Conservation (phyloP, 768 basidiomycete species). For the Suillus subluteus region DNA sequence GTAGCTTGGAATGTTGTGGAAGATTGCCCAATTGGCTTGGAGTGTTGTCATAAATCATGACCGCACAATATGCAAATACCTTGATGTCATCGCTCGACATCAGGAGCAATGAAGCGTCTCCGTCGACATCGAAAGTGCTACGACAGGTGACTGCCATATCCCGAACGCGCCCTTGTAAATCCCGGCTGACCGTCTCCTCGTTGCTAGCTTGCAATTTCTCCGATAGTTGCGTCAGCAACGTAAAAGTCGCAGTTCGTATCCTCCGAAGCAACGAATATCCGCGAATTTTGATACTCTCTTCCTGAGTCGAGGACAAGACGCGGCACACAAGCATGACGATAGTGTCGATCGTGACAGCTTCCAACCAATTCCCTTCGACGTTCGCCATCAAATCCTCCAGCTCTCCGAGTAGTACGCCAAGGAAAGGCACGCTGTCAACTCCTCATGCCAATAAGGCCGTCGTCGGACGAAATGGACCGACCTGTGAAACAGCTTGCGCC, state of each 20-base stretch:
- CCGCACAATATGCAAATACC: slow-evolving; percentile 24
- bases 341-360: slow-evolving; percentile 35
- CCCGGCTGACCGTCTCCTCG: slow-evolving; percentile 10
- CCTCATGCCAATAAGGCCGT: slow-evolving; percentile 43
- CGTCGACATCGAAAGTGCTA: slow-evolving; percentile 33
- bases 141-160: slow-evolving; percentile 45
- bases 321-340: slow-evolving; percentile 40
- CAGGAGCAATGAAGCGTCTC: slow-evolving; percentile 20
- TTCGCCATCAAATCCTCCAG: slow-evolving; percentile 37
- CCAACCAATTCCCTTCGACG: slow-evolving; percentile 47
- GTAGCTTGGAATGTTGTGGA: slow-evolving; percentile 14
- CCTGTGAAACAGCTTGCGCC: slow-evolving; percentile 48
- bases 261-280: slow-evolving; percentile 33
- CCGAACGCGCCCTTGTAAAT: slow-evolving; percentile 30
- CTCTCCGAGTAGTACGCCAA: slow-evolving; percentile 39
- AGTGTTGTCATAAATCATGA: slow-evolving; percentile 32
- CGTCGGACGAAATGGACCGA: slow-evolving; percentile 33
- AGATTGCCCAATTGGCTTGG: slow-evolving; percentile 18
- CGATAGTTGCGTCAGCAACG: slow-evolving; percentile 42
- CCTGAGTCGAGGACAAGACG: slow-evolving; percentile 33
- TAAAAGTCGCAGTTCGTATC: slow-evolving; percentile 35
- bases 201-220: slow-evolving; percentile 21
- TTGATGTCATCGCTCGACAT: slow-evolving; percentile 26
- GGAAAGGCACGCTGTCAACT: slow-evolving; percentile 39
- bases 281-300: slow-evolving; percentile 16